phyloP scores from a whole-genome alignment of 2,329 filamentous ascomycete genomes.

The Trichoderma sp. region DNA sequence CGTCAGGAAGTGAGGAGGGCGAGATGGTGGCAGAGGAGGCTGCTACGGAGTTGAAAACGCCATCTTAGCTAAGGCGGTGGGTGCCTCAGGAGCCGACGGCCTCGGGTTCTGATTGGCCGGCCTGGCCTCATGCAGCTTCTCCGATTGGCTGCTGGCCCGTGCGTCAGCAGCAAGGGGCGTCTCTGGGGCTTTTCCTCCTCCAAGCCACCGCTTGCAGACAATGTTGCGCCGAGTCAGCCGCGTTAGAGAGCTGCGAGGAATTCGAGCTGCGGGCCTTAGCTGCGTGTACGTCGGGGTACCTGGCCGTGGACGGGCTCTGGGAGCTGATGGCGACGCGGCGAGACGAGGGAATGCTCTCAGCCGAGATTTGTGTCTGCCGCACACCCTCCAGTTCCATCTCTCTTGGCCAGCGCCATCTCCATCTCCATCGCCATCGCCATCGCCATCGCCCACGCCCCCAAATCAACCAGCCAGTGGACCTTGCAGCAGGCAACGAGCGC shows the following conservation, averaged over 20 bases:
- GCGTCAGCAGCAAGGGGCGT: conserved; percentile 18
- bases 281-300: conserved; percentile 5
- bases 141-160: conserved; percentile 23
- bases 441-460: no score
- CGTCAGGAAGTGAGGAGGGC: neutral
- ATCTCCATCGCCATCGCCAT: no score
- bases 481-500: conserved; percentile 4
- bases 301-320: neutral
- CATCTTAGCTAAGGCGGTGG: conserved; percentile 3
- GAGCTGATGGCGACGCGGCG: neutral
- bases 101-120: neutral
- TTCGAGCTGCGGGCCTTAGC: neutral
- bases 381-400: neutral
- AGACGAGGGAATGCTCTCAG: neutral
- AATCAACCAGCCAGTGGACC: neutral
- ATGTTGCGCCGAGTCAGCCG: conserved; percentile 14
- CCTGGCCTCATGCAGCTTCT: conserved; percentile 10
- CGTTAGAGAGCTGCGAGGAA: neutral
- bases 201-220: neutral
- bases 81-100: neutral
- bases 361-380: neutral
- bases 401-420: no score
- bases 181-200: neutral
- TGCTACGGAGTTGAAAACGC: conserved; percentile 4
- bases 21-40: neutral